A percentile compares a stretch with the other conserved stretches of the same genome.
Conservation (phyloP, 2,329 filamentous ascomycete genomes). For the Ophiocordyceps camponoti-saundersi region DNA sequence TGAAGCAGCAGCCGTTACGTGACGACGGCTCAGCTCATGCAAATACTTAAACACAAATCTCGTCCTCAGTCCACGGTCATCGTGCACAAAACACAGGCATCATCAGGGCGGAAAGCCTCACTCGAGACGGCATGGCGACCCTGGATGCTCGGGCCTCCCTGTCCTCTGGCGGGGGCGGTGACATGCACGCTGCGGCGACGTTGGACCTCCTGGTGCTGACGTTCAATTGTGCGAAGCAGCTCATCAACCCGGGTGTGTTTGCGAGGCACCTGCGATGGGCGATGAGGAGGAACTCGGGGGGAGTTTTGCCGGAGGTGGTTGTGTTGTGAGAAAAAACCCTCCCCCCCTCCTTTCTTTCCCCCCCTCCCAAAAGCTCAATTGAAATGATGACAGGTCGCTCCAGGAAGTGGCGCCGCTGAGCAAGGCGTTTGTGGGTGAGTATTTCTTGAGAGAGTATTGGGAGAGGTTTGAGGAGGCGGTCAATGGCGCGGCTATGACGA, state of each 20-base stretch:
- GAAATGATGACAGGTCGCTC: slow-evolving; percentile 39
- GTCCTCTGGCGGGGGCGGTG: background rate
- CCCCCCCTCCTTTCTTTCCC: no score
- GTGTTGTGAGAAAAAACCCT: slow-evolving; percentile 34
- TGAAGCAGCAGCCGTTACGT: no score
- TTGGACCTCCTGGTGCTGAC: slow-evolving; percentile 66
- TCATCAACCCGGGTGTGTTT: slow-evolving; percentile 54
- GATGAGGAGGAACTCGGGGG: slow-evolving; percentile 30
- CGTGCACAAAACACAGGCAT: no score
- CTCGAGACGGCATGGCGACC: background rate
- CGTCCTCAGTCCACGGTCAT: no score
- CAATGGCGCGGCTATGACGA: slow-evolving; percentile 40
- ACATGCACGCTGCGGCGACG: slow-evolving; percentile 25
- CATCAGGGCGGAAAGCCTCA: no score
- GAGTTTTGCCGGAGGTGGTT: slow-evolving; percentile 31
- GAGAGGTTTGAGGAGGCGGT: slow-evolving; percentile 54
- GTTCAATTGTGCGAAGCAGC: slow-evolving; percentile 69
- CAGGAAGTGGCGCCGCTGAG: slow-evolving; percentile 82
- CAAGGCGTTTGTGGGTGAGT: slow-evolving; percentile 71
- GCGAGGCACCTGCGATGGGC: slow-evolving; percentile 49
- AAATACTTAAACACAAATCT: no score
- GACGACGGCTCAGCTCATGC: no score
- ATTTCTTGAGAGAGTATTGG: slow-evolving; percentile 62
- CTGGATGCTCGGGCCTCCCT: background rate
- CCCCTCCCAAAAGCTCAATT: no score